Base-by-base conservation (phyloP, 257 asterid genomes). In the Phtheirospermum japonicum region DNA sequence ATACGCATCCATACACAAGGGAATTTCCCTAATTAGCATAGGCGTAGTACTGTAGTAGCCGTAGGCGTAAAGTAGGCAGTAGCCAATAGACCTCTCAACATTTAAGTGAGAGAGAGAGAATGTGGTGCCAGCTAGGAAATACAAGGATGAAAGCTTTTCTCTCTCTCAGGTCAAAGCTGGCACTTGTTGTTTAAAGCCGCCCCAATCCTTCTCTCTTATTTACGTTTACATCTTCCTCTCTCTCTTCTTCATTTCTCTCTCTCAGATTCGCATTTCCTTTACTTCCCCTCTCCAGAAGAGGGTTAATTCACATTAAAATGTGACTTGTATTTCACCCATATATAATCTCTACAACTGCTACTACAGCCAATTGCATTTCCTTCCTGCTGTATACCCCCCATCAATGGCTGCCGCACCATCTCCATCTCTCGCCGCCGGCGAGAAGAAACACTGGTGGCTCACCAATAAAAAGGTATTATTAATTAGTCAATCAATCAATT, bases 381-480 rank as follows among this genome's bases (percentile, higher is more conserved):
- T 23, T 23, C 28, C 28, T 23, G 28, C 28, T 23, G 3, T n/a
- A n/a, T n/a, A n/a, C n/a, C 45, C 75, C 54, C 72, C 78, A 34
- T 71, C 73, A 54, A 86, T 89, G 97, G 83, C 99, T 45, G 42
- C 7, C 6, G 79, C 61, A 12, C 65, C 85, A 17, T 74, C 92
- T 54, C 80, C 85, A 18, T 65, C 76, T 32, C 67, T 61, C 64
- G 55, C 83, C 63, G 54, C 54, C 9, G 80, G 64, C n/a, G 89
- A 88, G 64, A 85, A 67, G 83, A 89, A 81, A 61, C 96, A 85
- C 78, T 93, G 99, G 99, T 93, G 99, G 99, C 85, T 85, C 63
- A 83, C 83, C 66, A 89, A 87, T 64, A 81, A 68, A 58, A 89
- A 78, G 97, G 99, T 93, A 6, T 36, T 2, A 6, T 36, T 4